These are phyloP conservation scores for Termitomyces sp. DNA, from an alignment of 768 basidiomycete genomes.

Conservation along the genomic window DNA sequence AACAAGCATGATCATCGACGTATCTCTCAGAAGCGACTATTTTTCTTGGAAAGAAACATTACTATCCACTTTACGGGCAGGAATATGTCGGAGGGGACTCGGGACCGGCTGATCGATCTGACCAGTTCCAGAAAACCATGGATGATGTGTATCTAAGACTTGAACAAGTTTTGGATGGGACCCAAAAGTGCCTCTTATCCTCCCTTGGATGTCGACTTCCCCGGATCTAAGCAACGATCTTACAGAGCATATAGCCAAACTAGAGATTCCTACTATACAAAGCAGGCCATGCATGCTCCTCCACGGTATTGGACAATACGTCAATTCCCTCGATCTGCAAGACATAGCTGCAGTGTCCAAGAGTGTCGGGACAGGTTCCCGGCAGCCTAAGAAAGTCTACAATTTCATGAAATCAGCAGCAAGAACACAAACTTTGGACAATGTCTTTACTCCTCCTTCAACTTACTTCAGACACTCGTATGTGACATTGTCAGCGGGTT, in stretches of 20 bases:
- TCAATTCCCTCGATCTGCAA: not conserved
- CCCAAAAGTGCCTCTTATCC: not conserved
- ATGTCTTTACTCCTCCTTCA: not conserved
- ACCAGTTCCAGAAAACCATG: not conserved
- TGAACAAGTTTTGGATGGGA: not conserved
- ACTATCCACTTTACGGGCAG: not conserved
- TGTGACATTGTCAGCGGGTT: not conserved
- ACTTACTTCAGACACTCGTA: not conserved
- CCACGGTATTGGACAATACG: not conserved
- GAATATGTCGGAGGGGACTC: not conserved
- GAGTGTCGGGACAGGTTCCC: not conserved
- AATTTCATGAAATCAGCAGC: not conserved
- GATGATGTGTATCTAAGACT: not conserved
- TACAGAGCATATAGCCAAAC: not conserved
- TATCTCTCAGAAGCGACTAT: not conserved
- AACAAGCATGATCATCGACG: not conserved
- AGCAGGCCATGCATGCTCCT: slow-evolving; percentile 13
- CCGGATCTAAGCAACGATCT: not conserved
- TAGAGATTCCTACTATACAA: slow-evolving; percentile 39
- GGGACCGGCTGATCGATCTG: not conserved
- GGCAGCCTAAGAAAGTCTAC: not conserved
- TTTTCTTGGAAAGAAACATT: not conserved
- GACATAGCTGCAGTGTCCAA: not conserved
- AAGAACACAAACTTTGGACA: not conserved
- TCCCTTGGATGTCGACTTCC: not conserved